Evolutionary conservation across 2,329 filamentous ascomycete genomes (phyloP), one percentile per base, ranked within the genome.

Genomic region (Polytolypa hystricis): DNA sequence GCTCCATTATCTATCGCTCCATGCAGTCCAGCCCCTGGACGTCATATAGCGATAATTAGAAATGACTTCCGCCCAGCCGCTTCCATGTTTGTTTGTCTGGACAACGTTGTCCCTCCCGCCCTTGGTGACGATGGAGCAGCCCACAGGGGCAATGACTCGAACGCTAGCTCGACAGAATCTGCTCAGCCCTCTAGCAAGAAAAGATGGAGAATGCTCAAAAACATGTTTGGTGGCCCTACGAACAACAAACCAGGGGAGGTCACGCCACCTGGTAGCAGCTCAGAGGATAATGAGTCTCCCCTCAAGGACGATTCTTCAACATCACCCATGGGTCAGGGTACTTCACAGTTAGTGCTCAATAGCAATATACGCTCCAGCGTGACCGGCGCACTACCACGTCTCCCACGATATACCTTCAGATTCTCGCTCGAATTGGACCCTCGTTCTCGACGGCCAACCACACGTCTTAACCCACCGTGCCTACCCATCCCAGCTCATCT

Each of bases 11-110:
- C 83, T 1, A 84, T 84, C 2, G 77, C 77, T 4, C 84, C 87
- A n/a, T 86, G 81, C 50, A 79, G 80, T 40, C 87, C 87, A 4
- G 84, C 85, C 2, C 84, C 87, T 2, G 81, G 83, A 31, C 84
- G 89, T 51, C 74, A 83, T 42, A 83, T 95, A 42, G 75, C 93
- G 58, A 94, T 95, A 49, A 81, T 94, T 46, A 79, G 85, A 39
- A 87, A 83, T 44, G 86, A 94, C 55, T 74, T 70, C 44, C 67
- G 70, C 39, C 53, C 72, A 31, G 62, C 68, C 21, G 65, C 69
- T 33, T 59, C 61, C 53, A 67, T 37, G 62, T 75, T 11, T 78
- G 79, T 47, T 63, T 45, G 39, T 27, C 28, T 47, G 5, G 44
- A 45, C 27, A 39, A 43, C 26, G 37, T 47, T 35, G 57, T 73